phyloP scores from a whole-genome alignment of 805 yeast species.

The Barnettozyma botsteinii region DNA sequence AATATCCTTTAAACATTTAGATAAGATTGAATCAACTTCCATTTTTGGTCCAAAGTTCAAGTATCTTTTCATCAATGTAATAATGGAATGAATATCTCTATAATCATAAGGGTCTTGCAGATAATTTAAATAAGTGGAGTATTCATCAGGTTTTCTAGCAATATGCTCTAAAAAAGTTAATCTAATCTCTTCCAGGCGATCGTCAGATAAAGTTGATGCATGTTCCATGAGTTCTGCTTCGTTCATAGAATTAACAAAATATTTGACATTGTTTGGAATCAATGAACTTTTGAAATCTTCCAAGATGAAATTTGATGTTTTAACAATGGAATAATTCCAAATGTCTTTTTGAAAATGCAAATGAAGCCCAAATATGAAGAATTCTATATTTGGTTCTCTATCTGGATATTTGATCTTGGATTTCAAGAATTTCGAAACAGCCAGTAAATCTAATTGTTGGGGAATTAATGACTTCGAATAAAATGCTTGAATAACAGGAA shows the following conservation, averaged over 20 bases:
- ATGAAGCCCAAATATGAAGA: slow-evolving; percentile 8
- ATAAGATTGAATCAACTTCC: neutral
- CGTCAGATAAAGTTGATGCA: neutral
- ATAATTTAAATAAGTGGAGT: neutral
- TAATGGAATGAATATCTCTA: slow-evolving; percentile 1
- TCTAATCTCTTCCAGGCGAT: neutral
- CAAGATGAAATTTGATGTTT: neutral
- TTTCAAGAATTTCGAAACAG: slow-evolving; percentile 3
- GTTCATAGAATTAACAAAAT: slow-evolving; percentile 5
- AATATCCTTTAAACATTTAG: neutral
- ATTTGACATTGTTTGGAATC: slow-evolving; percentile 6
- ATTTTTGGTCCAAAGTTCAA: slow-evolving; percentile 3
- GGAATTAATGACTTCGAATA: slow-evolving; percentile 3
- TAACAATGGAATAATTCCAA: slow-evolving; percentile 5
- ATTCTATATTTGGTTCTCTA: neutral
- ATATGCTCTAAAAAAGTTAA: neutral
- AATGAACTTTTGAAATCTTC: neutral
- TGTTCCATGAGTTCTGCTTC: slow-evolving; percentile 8
- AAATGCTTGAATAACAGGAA: slow-evolving; percentile 9
- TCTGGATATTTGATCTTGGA: neutral
- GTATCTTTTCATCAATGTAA: slow-evolving; percentile 3
- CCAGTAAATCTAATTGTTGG: slow-evolving; percentile 4
- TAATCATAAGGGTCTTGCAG: neutral
- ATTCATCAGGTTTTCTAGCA: neutral
- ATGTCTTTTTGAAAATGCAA: slow-evolving; percentile 10